Conservation (phyloP, 306 rosid species). For the Glycyrrhiza uralensis region DNA sequence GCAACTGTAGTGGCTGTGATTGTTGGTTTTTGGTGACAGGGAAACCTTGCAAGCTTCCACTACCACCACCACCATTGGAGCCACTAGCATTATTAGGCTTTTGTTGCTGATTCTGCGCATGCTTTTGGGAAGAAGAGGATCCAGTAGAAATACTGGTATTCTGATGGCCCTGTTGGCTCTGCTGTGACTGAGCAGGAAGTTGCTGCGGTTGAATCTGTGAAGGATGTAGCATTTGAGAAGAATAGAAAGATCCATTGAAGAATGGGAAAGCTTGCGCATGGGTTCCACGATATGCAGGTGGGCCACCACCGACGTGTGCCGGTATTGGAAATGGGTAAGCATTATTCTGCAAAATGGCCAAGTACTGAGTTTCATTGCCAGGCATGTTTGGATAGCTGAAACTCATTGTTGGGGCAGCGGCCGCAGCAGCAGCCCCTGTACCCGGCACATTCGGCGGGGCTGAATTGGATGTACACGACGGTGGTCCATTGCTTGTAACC, state of each 20-base stretch:
- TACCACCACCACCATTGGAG: constrained; percentile 37
- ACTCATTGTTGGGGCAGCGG: constrained; percentile 69
- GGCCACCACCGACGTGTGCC: constrained; percentile 80
- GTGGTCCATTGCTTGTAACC: constrained; percentile 45
- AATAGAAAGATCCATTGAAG: constrained; percentile 78
- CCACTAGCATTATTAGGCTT: constrained; percentile 55
- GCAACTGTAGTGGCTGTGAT: constrained; percentile 50
- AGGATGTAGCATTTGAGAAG: constrained; percentile 85
- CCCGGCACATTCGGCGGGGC: constrained; percentile 39
- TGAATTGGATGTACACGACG: constrained; percentile 42
- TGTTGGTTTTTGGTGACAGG: constrained; percentile 63
- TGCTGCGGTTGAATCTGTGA: constrained; percentile 76
- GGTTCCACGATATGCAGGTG: constrained; percentile 78
- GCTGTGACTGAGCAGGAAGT: constrained; percentile 63
- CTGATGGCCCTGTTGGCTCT: constrained; percentile 68
- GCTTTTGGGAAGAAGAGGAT: constrained; percentile 84
- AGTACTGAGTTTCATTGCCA: constrained; percentile 76
- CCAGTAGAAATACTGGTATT: constrained; percentile 65
- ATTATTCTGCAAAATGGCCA: constrained; percentile 86
- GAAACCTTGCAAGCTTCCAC: constrained; percentile 71
- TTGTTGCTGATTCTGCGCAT: constrained; percentile 78
- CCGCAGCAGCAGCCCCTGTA: constrained; percentile 36
- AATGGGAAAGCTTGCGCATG: constrained; percentile 79
- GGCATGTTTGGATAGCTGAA: constrained; percentile 80
- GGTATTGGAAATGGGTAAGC: constrained; percentile 86